Conservation (phyloP, 2,329 filamentous ascomycete genomes). For the Hypoxylon sp. region DNA sequence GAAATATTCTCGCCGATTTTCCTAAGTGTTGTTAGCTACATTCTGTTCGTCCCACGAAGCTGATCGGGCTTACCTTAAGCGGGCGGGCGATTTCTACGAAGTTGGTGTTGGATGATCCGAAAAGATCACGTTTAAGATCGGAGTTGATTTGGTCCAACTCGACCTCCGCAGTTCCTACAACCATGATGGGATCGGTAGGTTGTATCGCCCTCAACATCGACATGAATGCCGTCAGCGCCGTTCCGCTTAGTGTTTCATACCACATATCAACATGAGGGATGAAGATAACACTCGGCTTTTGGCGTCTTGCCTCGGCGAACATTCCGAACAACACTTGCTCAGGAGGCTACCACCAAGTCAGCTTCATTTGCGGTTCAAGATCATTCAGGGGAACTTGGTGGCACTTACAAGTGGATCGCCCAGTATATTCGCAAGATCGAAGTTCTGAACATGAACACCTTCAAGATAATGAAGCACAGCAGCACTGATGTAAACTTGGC, state of each 20-base stretch:
- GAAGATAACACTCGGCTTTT: constrained; percentile 96
- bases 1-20: constrained; percentile 84
- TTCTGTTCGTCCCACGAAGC: background rate
- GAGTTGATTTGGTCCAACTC: constrained; percentile 70
- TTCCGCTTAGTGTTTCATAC: constrained; percentile 73
- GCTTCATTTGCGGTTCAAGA: constrained; percentile 28
- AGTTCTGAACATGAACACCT: constrained; percentile 92
- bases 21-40: constrained; percentile 54
- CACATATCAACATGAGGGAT: constrained; percentile 91
- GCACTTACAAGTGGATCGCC: constrained; percentile 79
- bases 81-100: constrained; percentile 77
- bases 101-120: constrained; percentile 86
- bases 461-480: constrained; percentile 92
- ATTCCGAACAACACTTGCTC: constrained; percentile 91
- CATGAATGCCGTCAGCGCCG: constrained; percentile 83
- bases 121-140: constrained; percentile 79
- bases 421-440: constrained; percentile 88
- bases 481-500: constrained; percentile 87
- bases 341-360: constrained; percentile 64
- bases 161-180: constrained; percentile 86
- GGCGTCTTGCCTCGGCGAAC: constrained; percentile 91
- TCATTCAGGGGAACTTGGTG: background rate
- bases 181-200: constrained; percentile 89
- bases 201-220: constrained; percentile 84
- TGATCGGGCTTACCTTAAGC: constrained; percentile 61